These are phyloP conservation scores for Fusarium fracticaudum DNA, from an alignment of 2,329 filamentous ascomycete genomes.

Conservation along the genomic window DNA sequence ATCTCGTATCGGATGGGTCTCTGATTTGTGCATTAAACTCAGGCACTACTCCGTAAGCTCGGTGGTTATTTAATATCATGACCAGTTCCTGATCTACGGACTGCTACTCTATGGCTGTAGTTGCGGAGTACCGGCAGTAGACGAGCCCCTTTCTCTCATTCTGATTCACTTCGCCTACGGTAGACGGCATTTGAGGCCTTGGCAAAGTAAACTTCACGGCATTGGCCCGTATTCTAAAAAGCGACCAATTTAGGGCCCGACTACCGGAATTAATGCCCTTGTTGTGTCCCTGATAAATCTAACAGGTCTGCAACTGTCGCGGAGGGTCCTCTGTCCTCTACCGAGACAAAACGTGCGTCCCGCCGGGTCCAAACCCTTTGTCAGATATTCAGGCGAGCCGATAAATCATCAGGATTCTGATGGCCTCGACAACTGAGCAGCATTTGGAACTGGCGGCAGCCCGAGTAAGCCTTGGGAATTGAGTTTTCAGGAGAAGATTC, in stretches of 20 bases:
- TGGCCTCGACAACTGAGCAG: neutral
- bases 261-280: neutral
- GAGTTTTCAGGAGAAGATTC: neutral
- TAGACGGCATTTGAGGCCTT: constrained; percentile 12
- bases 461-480: neutral
- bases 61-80: neutral
- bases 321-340: neutral
- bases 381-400: neutral
- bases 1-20: constrained; percentile 29
- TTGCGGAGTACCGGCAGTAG: neutral
- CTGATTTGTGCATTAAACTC: constrained; percentile 28
- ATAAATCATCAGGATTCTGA: neutral
- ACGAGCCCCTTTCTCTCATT: neutral
- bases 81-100: constrained; percentile 13
- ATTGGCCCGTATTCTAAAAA: neutral
- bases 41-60: constrained; percentile 1
- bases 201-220: constrained; percentile 3
- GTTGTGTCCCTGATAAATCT: neutral
- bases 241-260: constrained; percentile 1
- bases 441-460: neutral
- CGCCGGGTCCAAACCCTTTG: constrained; percentile 8
- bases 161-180: neutral
- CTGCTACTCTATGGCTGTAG: neutral
- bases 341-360: constrained; percentile 13
- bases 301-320: neutral